These are phyloP conservation scores for Neopestalotiopsis rosae DNA, from an alignment of 2,329 filamentous ascomycete species.

Conservation along the genomic window DNA sequence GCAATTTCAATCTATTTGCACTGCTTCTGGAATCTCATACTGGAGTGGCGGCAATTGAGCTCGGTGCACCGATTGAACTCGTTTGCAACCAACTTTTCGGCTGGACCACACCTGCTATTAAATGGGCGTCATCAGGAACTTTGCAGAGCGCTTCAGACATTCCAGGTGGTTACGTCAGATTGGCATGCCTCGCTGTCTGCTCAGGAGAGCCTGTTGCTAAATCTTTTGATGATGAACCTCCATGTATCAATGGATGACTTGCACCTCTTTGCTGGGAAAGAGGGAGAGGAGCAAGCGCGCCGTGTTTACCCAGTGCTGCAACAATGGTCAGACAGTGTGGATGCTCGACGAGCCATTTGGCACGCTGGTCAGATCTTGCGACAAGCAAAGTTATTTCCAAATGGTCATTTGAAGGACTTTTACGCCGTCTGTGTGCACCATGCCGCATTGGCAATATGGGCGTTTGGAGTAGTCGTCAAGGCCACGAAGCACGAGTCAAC, in stretches of 20 bases:
- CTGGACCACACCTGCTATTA: conserved; percentile 51
- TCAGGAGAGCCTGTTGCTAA: conserved; percentile 53
- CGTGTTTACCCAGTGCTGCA: conserved; percentile 62
- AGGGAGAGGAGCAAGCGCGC: conserved; percentile 69
- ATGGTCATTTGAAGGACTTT: conserved; percentile 65
- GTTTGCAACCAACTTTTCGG: conserved; percentile 46
- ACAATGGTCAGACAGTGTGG: conserved; percentile 60
- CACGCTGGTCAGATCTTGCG: conserved; percentile 72
- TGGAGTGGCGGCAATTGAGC: conserved; percentile 68
- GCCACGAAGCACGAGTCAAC: conserved; percentile 41
- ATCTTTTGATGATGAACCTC: conserved; percentile 66
- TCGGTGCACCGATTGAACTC: conserved; percentile 53
- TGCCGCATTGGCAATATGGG: conserved; percentile 71
- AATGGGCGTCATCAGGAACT: conserved; percentile 67
- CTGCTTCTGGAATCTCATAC: conserved; percentile 68
- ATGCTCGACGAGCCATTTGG: conserved; percentile 67
- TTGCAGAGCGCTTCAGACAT: conserved; percentile 58
- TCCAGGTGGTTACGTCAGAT: conserved; percentile 47
- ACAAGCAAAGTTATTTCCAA: conserved; percentile 60
- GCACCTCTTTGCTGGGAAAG: conserved; percentile 71
- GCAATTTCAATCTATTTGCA: conserved; percentile 67
- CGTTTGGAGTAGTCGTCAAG: conserved; percentile 64
- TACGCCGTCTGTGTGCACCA: conserved; percentile 73
- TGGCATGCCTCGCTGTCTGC: conserved; percentile 49
- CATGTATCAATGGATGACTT: conserved; percentile 69